These are phyloP conservation scores for Rhynchospora tenuis DNA, from an alignment of 176 grass and related monocot genomes.

Conservation along the genomic window DNA sequence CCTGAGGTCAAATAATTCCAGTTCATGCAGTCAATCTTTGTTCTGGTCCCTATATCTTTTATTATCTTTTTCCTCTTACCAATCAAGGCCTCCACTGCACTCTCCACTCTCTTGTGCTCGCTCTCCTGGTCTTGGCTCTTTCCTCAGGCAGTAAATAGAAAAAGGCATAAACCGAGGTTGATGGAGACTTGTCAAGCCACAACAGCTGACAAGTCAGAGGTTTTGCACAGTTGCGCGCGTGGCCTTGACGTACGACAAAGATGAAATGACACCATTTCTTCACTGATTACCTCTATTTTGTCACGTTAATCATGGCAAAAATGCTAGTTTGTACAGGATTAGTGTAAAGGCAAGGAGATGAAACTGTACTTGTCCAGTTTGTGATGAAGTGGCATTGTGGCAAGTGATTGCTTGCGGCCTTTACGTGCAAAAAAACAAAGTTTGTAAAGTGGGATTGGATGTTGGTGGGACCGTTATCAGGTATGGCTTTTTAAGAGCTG, in stretches of 20 bases:
- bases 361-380: not conserved
- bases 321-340: not conserved
- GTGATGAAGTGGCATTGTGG: not conserved
- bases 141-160: not conserved
- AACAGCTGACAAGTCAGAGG: not conserved
- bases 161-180: not conserved
- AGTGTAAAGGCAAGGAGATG: too few relatives aligned
- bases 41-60: not conserved
- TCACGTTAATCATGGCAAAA: not conserved
- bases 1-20: slow-evolving; percentile 15
- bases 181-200: slow-evolving; percentile 8
- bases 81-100: not conserved
- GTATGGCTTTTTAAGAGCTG: not conserved
- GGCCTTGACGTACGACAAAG: not conserved
- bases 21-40: slow-evolving; percentile 2
- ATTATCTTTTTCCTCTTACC: not conserved
- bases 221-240: slow-evolving; percentile 18
- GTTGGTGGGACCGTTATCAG: not conserved
- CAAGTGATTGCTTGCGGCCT: not conserved
- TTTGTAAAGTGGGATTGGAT: not conserved
- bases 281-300: not conserved
- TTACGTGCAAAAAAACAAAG: not conserved
- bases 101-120: not conserved
- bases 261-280: not conserved
- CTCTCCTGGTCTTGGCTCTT: not conserved